Base-by-base conservation (phyloP, 164 flowering plant genomes). In the Chimonanthus praecox region DNA sequence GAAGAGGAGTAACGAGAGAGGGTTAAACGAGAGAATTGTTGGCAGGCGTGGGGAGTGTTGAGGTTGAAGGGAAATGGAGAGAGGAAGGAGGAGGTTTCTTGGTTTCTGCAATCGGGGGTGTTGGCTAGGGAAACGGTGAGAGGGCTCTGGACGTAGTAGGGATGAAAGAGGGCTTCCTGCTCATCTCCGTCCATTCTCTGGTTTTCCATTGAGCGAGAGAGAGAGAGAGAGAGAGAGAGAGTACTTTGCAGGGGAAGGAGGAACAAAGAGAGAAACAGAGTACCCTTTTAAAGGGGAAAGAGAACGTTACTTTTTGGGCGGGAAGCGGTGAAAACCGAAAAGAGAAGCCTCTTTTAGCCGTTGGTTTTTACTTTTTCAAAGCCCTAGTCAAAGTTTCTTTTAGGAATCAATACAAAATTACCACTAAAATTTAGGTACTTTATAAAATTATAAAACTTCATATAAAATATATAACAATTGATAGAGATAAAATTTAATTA, bases 71-170 rank as follows among this genome's bases (percentile, higher is more conserved):
- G 79, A 51, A 48, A 69, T 0, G 84, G 79, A 21, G 87, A 83
- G 18, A 71, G 73, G 49, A 66, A 73, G 2, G 70, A 16, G 20
- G 77, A 74, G 45, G 33, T 33, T 33, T 71, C 77, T n/a, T 65
- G 47, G 79, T 74, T 78, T 3, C 71, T 70, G 70, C 68, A 43
- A 20, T 79, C 80, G 15, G 74, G 71, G 76, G 78, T 83, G 78
- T 83, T 80, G 72, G 86, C 82, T 72, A 82, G 86, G 70, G 90
- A 87, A 67, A 83, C 5, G 1, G 87, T 77, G 20, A 92, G 87
- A 47, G 98, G 98, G 84, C 98, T 93, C 64, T 93, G 97, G 2
- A 93, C 97, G 81, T 84, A 91, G 85, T 89, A 86, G 3, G 80
- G 69, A 8, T 77, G 82, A 72, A 78, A 80, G 13, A 86, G 64